phyloP scores from a whole-genome alignment of 108 stramenopile genomes.

The Nitzschia sp. region DNA sequence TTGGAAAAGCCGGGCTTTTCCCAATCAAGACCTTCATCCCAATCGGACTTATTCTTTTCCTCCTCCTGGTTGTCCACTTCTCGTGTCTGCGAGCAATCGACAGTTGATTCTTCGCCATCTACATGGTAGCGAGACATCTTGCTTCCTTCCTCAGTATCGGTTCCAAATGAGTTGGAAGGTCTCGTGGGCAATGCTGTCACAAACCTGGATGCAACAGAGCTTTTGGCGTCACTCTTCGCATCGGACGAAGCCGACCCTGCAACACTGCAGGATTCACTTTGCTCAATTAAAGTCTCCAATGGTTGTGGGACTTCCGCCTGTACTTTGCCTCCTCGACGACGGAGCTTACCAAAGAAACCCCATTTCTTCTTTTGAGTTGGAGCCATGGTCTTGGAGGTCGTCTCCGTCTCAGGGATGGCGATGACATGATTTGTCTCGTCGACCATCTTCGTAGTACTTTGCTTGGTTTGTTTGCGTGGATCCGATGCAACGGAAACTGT shows the following conservation, averaged over 20 bases:
- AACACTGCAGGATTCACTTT: background rate
- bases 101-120: background rate
- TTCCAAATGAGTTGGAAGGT: slow-evolving; percentile 16
- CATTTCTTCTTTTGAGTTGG: slow-evolving; percentile 7
- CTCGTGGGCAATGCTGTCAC: background rate
- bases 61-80: background rate
- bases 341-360: slow-evolving; percentile 4
- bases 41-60: background rate
- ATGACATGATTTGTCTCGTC: background rate
- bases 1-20: background rate
- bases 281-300: too few relatives aligned
- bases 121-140: slow-evolving; percentile 13
- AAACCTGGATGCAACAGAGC: too few relatives aligned
- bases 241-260: too few relatives aligned
- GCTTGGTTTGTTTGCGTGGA: too few relatives aligned
- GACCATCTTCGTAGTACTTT: background rate
- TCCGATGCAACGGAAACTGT: too few relatives aligned
- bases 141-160: background rate
- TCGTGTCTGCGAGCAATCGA: background rate
- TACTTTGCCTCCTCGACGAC: background rate
- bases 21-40: background rate
- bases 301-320: too few relatives aligned
- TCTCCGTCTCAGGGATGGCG: background rate
- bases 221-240: too few relatives aligned
- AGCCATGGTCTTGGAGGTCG: background rate